Evolutionary conservation across 192 early-diverging fungal genomes (phyloP), one percentile per base, ranked within the genome.

Genomic region (Phlyctochytrium planicorne): DNA sequence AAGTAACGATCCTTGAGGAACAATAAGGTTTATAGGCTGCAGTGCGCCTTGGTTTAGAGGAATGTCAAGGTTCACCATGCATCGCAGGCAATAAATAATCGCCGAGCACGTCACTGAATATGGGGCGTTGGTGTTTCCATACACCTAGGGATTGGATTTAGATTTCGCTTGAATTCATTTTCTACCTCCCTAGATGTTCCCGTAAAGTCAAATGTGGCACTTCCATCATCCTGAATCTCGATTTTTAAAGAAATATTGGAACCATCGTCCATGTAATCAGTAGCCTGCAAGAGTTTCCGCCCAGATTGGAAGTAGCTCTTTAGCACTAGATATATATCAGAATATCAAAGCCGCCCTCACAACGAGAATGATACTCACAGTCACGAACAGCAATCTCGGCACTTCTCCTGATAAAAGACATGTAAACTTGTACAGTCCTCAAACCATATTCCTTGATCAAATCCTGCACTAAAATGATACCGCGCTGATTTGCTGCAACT

Each of bases 41-140:
- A 98, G 77, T 47, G 94, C 95, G 30, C 96, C 97, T 71, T 95
- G 93, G 72, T 98, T 98, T 69, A 98, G 78, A 0, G 97, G 97
- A 56, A 98, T 94, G 62, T 97, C 93, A 59, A 82, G 82, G 23
- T 79, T 84, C n/a, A 98, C 88, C 76, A 98, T 79, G 75, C 89
- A 93, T 3, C 97, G 89, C 52, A 98, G 80, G 63, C 92, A 97
- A 73, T 98, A 98, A 50, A 98, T 98, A 60, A 96, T 95, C 0
- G 97, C 95, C n/a, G 89, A 91, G 74, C 91, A 89, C 1, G 89
- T 90, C 24, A 96, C 87, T 12, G 86, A 71, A 16, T 52, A 34
- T 27, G 78, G 93, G 3, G 93, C 88, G 63, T 94, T 94, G 50
- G 83, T 90, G 76, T 95, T 98, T 55, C 86, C 93, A 66, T 95